Evolutionary conservation across 306 rosid genomes (phyloP).

Genomic region (Glycine tomentella): DNA sequence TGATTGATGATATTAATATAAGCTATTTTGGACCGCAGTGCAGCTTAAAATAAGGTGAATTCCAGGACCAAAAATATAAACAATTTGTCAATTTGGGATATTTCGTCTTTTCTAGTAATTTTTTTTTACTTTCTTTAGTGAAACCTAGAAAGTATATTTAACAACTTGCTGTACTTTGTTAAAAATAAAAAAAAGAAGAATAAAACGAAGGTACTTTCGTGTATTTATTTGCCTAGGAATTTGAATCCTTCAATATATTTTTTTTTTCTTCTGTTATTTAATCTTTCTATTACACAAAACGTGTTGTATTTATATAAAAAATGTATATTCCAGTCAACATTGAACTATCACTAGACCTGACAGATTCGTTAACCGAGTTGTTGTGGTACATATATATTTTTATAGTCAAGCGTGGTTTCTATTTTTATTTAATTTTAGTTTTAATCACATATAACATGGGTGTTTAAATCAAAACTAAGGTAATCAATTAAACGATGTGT

Average conservation of each 20-base stretch:
- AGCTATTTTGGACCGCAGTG: background rate
- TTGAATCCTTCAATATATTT: background rate
- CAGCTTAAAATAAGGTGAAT: too few species aligned
- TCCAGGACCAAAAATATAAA: background rate
- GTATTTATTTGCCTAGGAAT: background rate
- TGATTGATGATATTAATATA: background rate
- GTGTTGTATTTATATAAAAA: background rate
- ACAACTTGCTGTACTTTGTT: background rate
- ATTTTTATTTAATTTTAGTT: background rate
- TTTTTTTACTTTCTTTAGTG: too few species aligned
- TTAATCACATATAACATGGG: too few species aligned
- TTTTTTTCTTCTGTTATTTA: background rate
- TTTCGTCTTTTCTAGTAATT: background rate
- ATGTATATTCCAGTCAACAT: background rate
- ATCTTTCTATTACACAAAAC: background rate
- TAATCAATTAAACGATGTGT: too few species aligned
- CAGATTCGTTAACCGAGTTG: background rate
- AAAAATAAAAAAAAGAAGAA: background rate
- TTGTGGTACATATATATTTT: background rate
- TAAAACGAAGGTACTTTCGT: background rate
- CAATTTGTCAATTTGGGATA: background rate
- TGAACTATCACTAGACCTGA: background rate
- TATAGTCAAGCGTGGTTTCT: background rate
- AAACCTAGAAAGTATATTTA: background rate
- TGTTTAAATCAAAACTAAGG: too few species aligned